Evolutionary conservation across 371 early-diverging fungal genomes (phyloP).

Genomic region (Syncephalastrum sp.): DNA sequence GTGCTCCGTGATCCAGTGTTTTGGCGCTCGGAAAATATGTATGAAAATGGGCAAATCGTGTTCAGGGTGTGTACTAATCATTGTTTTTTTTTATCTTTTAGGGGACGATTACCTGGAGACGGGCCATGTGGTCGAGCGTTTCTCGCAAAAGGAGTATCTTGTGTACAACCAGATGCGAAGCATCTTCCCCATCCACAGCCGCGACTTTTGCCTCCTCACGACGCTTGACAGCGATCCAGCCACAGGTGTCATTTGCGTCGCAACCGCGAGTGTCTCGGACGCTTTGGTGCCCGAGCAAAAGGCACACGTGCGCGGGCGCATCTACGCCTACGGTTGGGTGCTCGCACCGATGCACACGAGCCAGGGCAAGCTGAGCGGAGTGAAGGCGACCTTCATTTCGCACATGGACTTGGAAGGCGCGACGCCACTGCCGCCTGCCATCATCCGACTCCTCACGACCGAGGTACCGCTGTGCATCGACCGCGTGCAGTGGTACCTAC

Average conservation of each 20-base stretch:
- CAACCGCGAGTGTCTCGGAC: slow-evolving; percentile 58
- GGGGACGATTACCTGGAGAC: slow-evolving; percentile 62
- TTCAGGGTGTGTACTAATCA: neutral
- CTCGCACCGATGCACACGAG: slow-evolving; percentile 38
- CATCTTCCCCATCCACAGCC: slow-evolving; percentile 49
- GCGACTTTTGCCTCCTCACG: slow-evolving; percentile 50
- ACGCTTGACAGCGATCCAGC: slow-evolving; percentile 53
- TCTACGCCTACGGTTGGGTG: slow-evolving; percentile 58
- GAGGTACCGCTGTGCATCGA: slow-evolving; percentile 47
- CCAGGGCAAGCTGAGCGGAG: slow-evolving; percentile 32
- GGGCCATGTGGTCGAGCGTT: slow-evolving; percentile 51
- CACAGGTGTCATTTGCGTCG: slow-evolving; percentile 53
- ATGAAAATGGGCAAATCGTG: slow-evolving; percentile 6
- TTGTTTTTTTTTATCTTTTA: slow-evolving; percentile 4
- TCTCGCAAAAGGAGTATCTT: slow-evolving; percentile 54
- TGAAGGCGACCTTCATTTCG: slow-evolving; percentile 52
- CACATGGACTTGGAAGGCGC: slow-evolving; percentile 57
- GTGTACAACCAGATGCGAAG: slow-evolving; percentile 48
- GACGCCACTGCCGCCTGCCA: slow-evolving; percentile 45
- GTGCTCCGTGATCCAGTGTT: slow-evolving; percentile 48
- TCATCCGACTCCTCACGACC: slow-evolving; percentile 44
- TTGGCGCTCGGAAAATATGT: slow-evolving; percentile 46
- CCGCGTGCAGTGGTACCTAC: slow-evolving; percentile 45
- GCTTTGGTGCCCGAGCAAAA: slow-evolving; percentile 48
- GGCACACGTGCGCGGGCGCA: slow-evolving; percentile 44